These are phyloP conservation scores for Chlamydomonas incerta DNA, from an alignment of 139 green algal genomes.

Conservation along the genomic window DNA sequence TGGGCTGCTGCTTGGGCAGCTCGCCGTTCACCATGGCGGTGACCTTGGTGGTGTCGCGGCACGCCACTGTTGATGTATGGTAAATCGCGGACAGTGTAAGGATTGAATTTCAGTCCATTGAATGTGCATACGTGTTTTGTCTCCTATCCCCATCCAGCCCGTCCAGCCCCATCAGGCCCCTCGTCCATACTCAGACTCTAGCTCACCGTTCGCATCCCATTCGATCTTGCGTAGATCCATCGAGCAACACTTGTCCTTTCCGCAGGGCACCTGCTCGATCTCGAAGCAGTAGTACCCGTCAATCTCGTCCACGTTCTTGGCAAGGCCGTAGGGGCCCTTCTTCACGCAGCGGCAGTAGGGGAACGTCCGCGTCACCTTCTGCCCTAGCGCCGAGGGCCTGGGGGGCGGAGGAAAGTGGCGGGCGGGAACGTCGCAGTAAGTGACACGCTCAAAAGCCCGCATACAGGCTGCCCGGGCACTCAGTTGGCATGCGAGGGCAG, in stretches of 20 bases:
- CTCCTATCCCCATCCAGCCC: no score
- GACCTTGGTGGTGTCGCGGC: not conserved
- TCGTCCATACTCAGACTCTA: no score
- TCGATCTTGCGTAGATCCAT: slow-evolving; percentile 23
- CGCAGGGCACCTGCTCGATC: not conserved
- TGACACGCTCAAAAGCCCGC: no score
- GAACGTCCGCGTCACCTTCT: not conserved
- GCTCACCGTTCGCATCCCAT: not conserved
- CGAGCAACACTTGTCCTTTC: not conserved
- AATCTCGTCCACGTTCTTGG: not conserved
- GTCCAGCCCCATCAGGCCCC: no score
- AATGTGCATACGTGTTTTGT: no score
- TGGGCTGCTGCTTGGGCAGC: not conserved
- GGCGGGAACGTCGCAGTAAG: no score
- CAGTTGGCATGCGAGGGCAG: no score
- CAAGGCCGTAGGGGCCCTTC: not conserved
- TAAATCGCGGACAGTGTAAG: not conserved
- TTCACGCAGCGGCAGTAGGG: not conserved
- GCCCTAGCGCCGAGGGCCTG: not conserved
- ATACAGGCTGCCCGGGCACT: no score
- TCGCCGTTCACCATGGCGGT: not conserved
- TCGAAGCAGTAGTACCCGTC: slow-evolving; percentile 10
- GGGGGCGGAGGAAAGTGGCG: no score
- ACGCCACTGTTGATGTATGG: not conserved
- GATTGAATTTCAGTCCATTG: no score